phyloP scores from a whole-genome alignment of 495 filamentous ascomycete species.

The Penicillium waksmanii region DNA sequence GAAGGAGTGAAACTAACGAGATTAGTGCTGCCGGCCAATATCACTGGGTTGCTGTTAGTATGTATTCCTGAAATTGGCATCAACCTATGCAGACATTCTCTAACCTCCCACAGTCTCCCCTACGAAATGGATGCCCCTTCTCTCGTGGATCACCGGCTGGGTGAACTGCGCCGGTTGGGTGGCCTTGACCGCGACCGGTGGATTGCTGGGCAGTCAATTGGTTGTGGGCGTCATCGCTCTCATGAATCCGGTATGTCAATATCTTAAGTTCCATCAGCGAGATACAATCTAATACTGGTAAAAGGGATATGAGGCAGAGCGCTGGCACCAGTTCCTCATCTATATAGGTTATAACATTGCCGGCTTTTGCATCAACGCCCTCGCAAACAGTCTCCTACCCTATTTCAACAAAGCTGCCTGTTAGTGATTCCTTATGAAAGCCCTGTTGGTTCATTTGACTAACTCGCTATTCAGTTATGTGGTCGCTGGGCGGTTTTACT shows the following conservation, averaged over 20 bases:
- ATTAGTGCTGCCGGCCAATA: constrained; percentile 66
- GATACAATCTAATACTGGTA: constrained; percentile 4
- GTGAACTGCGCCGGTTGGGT: constrained; percentile 78
- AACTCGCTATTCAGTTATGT: constrained; percentile 48
- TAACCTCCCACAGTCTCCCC: constrained; percentile 22
- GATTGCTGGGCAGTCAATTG: constrained; percentile 58
- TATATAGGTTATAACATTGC: constrained; percentile 68
- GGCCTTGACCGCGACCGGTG: constrained; percentile 52
- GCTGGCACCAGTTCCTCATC: constrained; percentile 77
- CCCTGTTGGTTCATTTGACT: constrained; percentile 10
- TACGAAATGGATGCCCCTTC: constrained; percentile 59
- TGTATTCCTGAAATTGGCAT: constrained; percentile 15
- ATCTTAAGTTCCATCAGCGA: too few species aligned
- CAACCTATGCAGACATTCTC: not conserved
- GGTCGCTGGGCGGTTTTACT: constrained; percentile 69
- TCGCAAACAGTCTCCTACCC: constrained; percentile 64
- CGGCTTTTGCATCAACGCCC: constrained; percentile 68
- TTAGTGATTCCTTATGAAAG: constrained; percentile 22
- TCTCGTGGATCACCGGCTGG: constrained; percentile 77
- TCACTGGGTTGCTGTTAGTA: constrained; percentile 70
- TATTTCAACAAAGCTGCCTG: constrained; percentile 63
- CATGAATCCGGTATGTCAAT: constrained; percentile 50
- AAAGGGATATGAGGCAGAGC: constrained; percentile 52
- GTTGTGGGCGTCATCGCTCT: constrained; percentile 62
- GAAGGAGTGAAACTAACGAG: constrained; percentile 7